Conservation (phyloP, 768 basidiomycete species). For the Termitomyces sp. region DNA sequence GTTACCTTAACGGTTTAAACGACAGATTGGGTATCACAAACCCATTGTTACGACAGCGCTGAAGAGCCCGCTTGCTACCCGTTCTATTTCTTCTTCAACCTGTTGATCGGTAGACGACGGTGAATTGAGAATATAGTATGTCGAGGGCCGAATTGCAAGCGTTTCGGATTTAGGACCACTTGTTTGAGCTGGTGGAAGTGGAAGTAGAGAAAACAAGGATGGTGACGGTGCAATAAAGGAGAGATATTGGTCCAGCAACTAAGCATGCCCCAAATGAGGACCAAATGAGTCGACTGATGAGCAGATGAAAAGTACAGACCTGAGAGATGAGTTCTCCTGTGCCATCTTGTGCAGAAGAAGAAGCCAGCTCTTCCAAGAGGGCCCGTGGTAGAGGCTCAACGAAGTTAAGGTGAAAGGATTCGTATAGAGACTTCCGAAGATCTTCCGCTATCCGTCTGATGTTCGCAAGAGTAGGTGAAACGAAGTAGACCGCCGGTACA, state of each 20-base stretch:
- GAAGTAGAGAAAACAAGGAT: conserved; percentile 86
- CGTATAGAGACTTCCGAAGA: conserved; percentile 83
- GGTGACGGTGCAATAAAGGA: conserved; percentile 94
- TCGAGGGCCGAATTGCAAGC: conserved; percentile 38
- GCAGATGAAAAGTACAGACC: conserved; percentile 31
- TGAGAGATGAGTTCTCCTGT: conserved; percentile 79
- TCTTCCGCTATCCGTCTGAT: conserved; percentile 91
- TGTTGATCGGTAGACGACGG: conserved; percentile 85
- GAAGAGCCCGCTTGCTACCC: conserved; percentile 85
- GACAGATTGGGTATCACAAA: conserved; percentile 23
- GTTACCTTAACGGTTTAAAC: background rate
- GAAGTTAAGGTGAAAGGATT: conserved; percentile 92
- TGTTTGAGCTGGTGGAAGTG: conserved; percentile 39
- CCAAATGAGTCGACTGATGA: conserved; percentile 2
- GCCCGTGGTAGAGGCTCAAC: conserved; percentile 87
- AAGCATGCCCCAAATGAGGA: conserved; percentile 2
- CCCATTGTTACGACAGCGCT: conserved; percentile 87
- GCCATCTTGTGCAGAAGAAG: conserved; percentile 77
- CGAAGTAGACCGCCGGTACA: conserved; percentile 96
- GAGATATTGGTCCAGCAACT: conserved; percentile 95
- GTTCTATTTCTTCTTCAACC: conserved; percentile 91
- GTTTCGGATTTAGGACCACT: conserved; percentile 26
- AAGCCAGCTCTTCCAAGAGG: conserved; percentile 90
- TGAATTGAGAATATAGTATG: conserved; percentile 87
- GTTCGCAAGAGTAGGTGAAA: conserved; percentile 83